Base-by-base conservation (phyloP, 192 early-diverging fungal species). In the Chytriomyces hyalinus region DNA sequence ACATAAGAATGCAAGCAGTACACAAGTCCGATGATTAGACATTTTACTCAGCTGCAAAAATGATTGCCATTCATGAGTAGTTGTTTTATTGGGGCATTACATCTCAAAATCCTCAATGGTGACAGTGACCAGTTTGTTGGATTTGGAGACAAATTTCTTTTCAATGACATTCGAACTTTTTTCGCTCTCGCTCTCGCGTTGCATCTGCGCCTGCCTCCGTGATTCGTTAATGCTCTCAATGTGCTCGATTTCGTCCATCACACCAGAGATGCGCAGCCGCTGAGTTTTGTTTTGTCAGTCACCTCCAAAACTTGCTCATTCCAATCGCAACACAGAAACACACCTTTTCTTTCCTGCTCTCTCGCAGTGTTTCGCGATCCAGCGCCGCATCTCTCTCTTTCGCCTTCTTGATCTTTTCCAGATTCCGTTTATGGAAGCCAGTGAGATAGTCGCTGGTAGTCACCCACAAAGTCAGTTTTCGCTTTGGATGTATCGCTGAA, bases 401-500 rank as follows among this genome's bases (percentile, higher is more conserved):
- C 24, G 78, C 71, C 63, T 60, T 59, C 63, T 84, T 83, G 22
- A 83, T 84, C 61, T 57, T 60, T 22, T 81, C 83, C 5, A 83
- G 75, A 28, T 87, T 87, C 15, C 85, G 74, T 61, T 84, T 84
- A 53, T 84, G 83, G 83, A 87, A 87, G 17, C 85, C 85, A 24
- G 85, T 87, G 50, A 87, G 61, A 67, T 70, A 87, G 48, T 87
- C 80, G 59, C 85, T 83, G 70, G 24, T 26, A 0, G 24, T 26
- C 24, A 0, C 24, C 0, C 24, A 26, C 24, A 26, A 26, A 26
- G 24, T 57, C 53, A 57, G 53, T 20, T 3, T n/a, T 57, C 53
- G 53, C 15, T 57, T 13, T n/a, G 53, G 2, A 1, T 57, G 53
- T n/a, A 13, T 57, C 53, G 53, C 53, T n/a, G 3, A 57, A 2